A percentile compares a stretch with the other conserved stretches of the same genome.
These are phyloP conservation scores for Talaromyces liani DNA, from an alignment of 495 filamentous ascomycete species.

Conservation along the genomic window DNA sequence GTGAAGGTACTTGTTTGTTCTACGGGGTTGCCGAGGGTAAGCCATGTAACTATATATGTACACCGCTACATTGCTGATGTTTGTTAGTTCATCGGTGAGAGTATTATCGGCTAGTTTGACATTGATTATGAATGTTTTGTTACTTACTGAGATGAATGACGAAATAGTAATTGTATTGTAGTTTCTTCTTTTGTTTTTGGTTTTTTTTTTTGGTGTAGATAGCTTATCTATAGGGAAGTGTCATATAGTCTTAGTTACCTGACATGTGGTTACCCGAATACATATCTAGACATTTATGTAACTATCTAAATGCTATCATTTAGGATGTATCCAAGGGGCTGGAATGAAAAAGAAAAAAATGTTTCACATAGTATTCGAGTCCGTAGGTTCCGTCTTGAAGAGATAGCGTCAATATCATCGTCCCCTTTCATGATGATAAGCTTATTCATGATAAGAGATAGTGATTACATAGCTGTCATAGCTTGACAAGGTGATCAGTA, in stretches of 20 bases:
- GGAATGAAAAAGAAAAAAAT: background rate
- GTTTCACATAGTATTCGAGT: background rate
- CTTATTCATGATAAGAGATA: background rate
- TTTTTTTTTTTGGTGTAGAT: background rate
- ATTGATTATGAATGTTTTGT: background rate
- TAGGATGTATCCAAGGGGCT: background rate
- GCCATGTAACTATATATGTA: background rate
- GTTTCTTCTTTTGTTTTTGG: background rate
- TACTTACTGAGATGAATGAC: background rate
- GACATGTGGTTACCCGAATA: background rate
- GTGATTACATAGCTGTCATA: background rate
- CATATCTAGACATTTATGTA: background rate
- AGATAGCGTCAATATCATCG: background rate
- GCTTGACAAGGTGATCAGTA: background rate
- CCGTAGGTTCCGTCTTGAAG: background rate
- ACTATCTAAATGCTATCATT: background rate
- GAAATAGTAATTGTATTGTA: background rate
- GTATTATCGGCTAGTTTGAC: background rate
- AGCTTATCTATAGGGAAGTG: background rate
- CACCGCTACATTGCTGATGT: background rate
- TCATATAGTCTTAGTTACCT: background rate
- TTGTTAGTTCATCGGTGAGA: background rate
- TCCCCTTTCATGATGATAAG: background rate
- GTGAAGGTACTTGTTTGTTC: background rate
- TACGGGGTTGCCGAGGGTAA: background rate